Evolutionary conservation across 2,329 filamentous ascomycete species (phyloP).

Genomic region (Aureobasidium sp.): DNA sequence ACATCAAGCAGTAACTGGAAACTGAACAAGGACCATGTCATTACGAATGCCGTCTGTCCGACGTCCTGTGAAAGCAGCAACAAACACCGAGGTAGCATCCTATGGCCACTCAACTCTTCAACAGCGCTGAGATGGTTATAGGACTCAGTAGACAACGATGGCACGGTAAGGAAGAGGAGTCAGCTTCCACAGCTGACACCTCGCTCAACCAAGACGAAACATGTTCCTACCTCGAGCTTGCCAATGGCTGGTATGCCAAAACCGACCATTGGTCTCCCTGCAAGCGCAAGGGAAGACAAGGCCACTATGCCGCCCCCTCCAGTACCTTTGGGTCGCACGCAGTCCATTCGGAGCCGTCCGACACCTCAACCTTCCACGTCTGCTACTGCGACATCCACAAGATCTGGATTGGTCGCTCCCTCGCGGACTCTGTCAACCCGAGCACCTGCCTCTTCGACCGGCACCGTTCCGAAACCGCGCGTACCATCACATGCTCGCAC

Average conservation of each 20-base stretch:
- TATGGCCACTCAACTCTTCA: conserved; percentile 15
- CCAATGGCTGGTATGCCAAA: background rate
- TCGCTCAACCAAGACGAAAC: conserved; percentile 7
- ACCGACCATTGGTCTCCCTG: background rate
- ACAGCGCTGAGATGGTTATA: conserved; percentile 21
- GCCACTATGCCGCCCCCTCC: conserved; percentile 17
- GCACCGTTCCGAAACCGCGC: background rate
- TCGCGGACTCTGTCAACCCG: conserved; percentile 3
- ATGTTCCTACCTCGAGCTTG: conserved; percentile 7
- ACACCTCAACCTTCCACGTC: background rate
- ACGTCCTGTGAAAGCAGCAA: background rate
- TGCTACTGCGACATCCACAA: background rate
- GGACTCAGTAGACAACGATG: conserved; percentile 3
- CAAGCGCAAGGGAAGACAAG: background rate
- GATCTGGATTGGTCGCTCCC: background rate
- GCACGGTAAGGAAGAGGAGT: conserved; percentile 8
- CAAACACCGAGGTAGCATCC: conserved; percentile 15
- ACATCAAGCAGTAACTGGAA: background rate
- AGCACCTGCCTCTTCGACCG: background rate
- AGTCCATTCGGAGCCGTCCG: background rate
- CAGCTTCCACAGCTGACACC: conserved; percentile 21
- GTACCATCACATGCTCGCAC: background rate
- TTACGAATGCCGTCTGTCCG: conserved; percentile 15
- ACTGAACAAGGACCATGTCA: background rate
- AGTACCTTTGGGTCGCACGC: too few relatives aligned